Base-by-base conservation (phyloP, 2,329 filamentous ascomycete species). In the Fusarium nodosum region DNA sequence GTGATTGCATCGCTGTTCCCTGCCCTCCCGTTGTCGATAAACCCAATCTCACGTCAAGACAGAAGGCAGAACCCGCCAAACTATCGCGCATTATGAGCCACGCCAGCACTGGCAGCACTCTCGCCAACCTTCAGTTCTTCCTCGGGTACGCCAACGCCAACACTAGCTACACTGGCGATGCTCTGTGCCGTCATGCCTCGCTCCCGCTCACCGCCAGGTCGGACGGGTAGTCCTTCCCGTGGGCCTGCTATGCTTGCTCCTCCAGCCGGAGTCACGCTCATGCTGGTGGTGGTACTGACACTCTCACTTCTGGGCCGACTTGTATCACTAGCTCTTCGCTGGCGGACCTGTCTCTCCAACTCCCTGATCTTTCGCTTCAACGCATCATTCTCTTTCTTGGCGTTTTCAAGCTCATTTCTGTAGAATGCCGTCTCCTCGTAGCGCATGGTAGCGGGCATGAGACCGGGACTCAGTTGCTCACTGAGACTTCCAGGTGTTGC, bases 401-500 rank as follows among this genome's bases (percentile, higher is more conserved):
- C 86, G 7, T 73, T 79, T 26, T 91, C 89, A 0, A 91, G 80
- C 74, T 91, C 89, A 38, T 84, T 81, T 7, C 88, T 82, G 71
- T 87, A 88, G 62, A 84, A 85, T 0, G 85, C 85, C 1, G 87
- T 87, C 77, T 91, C 89, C 69, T 91, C 89, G 74, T 89, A 90
- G 15, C 88, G 84, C 13, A 82, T 77, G 0, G 88, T 90, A 4
- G 84, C 87, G 4, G 85, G 84, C 68, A 90, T 79, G 28, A 88
- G 77, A 5, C 84, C 82, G 0, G 87, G 86, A 13, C 86, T 88
- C 26, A 85, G 76, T 71, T 86, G 79, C 36, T 82, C 80, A 50
- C 76, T 72, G 39, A 71, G 22, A 33, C 79, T 78, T 24, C 78
- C 82, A 9, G 79, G 82, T 4, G 81, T 85, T 9, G 79, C 79